Conservation (phyloP, 2,329 filamentous ascomycete genomes). For the Elsinoe perseae region DNA sequence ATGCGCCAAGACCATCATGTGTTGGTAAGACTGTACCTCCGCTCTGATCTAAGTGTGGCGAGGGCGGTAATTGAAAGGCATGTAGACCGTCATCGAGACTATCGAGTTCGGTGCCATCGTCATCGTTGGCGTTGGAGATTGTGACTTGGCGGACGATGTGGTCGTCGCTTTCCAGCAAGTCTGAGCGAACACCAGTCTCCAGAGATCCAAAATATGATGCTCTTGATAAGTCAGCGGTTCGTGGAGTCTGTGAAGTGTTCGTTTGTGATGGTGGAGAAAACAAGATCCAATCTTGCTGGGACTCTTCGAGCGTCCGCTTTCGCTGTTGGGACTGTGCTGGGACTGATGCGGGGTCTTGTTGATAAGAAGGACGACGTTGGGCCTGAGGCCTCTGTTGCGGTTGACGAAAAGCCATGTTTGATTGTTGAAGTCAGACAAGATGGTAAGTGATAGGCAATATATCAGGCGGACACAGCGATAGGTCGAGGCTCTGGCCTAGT, state of each 20-base stretch:
- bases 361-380: slow-evolving; percentile 22
- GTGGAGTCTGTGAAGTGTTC: slow-evolving; percentile 59
- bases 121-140: slow-evolving; percentile 41
- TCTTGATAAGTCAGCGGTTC: slow-evolving; percentile 61
- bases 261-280: slow-evolving; percentile 68
- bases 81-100: slow-evolving; percentile 87
- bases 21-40: slow-evolving; percentile 69
- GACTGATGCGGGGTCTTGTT: slow-evolving; percentile 8
- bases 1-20: slow-evolving; percentile 87
- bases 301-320: slow-evolving; percentile 54
- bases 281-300: slow-evolving; percentile 91
- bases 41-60: slow-evolving; percentile 46
- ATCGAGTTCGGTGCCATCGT: slow-evolving; percentile 75
- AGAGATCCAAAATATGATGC: slow-evolving; percentile 76
- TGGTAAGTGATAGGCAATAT: background rate
- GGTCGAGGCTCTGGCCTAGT: background rate
- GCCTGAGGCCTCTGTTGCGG: slow-evolving; percentile 27
- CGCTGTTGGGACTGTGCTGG: slow-evolving; percentile 29
- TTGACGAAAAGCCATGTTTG: slow-evolving; percentile 29
- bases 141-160: slow-evolving; percentile 36
- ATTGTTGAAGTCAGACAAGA: background rate
- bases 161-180: slow-evolving; percentile 41
- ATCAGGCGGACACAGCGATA: slow-evolving; percentile 4
- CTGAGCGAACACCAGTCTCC: slow-evolving; percentile 58
- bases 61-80: slow-evolving; percentile 61